A percentile compares a stretch with the other conserved stretches of the same genome.
Conservation (phyloP, 768 basidiomycete species). For the Pleurotus tuoliensis region DNA sequence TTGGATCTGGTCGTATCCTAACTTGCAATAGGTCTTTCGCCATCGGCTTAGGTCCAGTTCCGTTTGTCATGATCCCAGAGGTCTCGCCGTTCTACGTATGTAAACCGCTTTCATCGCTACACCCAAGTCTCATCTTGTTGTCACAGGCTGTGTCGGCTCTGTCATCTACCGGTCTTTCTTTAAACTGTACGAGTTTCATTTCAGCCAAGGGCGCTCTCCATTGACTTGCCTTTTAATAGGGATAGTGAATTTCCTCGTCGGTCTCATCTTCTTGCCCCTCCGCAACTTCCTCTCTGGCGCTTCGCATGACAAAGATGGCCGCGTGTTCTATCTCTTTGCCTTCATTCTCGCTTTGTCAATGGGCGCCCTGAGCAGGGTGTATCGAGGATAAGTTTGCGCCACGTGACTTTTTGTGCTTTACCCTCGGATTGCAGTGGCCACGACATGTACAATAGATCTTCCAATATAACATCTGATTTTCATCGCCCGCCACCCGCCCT, state of each 20-base stretch:
- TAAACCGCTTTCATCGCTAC: not conserved
- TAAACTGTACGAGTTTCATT: constrained; percentile 52
- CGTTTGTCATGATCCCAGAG: constrained; percentile 90
- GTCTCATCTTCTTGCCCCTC: constrained; percentile 80
- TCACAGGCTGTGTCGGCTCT: constrained; percentile 74
- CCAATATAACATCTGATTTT: no score
- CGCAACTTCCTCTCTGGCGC: constrained; percentile 69
- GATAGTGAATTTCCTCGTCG: constrained; percentile 83
- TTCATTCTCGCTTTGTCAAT: constrained; percentile 41
- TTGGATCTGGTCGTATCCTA: not conserved
- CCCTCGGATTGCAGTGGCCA: no score
- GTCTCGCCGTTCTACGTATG: constrained; percentile 77
- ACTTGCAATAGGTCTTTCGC: constrained; percentile 67
- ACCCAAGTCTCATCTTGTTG: constrained; percentile 8
- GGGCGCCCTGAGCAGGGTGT: constrained; percentile 34
- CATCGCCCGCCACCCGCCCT: no score
- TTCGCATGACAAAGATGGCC: constrained; percentile 64
- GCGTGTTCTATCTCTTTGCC: constrained; percentile 86
- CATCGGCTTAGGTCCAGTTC: constrained; percentile 85
- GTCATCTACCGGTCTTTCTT: constrained; percentile 68
- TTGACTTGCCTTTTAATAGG: constrained; percentile 37
- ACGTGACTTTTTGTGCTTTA: no score
- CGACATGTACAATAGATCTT: no score
- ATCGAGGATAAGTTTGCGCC: constrained; percentile 24
- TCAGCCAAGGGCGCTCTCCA: constrained; percentile 3